phyloP scores from a whole-genome alignment of 768 basidiomycete genomes.

The Boletus sp. region DNA sequence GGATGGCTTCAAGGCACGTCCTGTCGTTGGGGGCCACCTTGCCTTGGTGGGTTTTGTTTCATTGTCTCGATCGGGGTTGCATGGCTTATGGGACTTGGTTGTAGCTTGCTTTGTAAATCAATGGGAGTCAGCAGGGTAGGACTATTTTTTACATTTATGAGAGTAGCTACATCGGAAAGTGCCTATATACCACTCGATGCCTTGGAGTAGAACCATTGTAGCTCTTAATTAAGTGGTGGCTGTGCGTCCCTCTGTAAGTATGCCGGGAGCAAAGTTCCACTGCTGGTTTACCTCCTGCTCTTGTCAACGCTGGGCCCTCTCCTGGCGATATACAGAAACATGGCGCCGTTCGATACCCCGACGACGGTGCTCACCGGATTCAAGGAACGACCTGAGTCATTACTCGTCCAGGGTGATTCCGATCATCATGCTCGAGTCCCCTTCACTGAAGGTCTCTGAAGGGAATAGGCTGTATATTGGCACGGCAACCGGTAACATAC shows the following conservation, averaged over 20 bases:
- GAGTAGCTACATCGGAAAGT: neutral
- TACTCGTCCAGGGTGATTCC: conserved; percentile 29
- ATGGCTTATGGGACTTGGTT: neutral
- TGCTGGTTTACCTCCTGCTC: too few species aligned
- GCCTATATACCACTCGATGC: too few species aligned
- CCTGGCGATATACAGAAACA: conserved; percentile 4
- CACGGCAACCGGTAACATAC: conserved; percentile 53
- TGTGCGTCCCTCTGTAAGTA: too few species aligned
- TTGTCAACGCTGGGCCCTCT: too few species aligned
- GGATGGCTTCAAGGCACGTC: conserved; percentile 20
- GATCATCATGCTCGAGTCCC: neutral
- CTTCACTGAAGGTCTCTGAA: conserved; percentile 21
- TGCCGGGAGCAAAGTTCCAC: too few species aligned
- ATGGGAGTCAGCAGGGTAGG: too few species aligned
- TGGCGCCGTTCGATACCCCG: conserved; percentile 35
- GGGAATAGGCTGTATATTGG: conserved; percentile 64
- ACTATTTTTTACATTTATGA: neutral
- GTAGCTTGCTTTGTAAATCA: conserved; percentile 12
- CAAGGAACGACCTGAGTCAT: conserved; percentile 37
- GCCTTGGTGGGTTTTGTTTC: conserved; percentile 13
- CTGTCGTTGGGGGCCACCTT: conserved; percentile 23
- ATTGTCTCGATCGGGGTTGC: neutral
- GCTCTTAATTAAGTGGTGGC: too few species aligned
- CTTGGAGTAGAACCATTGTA: too few species aligned
- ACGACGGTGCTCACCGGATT: conserved; percentile 28